These are phyloP conservation scores for Tulasnella sp. DNA, from an alignment of 768 basidiomycete species.

Conservation along the genomic window DNA sequence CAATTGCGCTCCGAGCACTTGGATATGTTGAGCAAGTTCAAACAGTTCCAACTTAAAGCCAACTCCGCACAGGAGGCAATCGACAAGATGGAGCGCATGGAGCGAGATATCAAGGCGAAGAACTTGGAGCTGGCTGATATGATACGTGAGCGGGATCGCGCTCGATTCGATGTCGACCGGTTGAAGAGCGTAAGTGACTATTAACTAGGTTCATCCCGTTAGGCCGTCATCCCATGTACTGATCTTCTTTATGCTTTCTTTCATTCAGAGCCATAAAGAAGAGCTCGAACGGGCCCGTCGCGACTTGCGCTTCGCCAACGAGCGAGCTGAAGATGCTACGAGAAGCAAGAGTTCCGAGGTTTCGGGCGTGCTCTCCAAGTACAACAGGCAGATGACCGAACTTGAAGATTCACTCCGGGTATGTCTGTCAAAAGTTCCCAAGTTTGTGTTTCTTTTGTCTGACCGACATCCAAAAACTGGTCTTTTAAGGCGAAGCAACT, in stretches of 20 bases:
- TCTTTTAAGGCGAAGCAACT: constrained; percentile 73
- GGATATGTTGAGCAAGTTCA: constrained; percentile 94
- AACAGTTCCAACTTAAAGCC: constrained; percentile 93
- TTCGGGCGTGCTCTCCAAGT: constrained; percentile 75
- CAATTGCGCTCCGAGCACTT: constrained; percentile 95
- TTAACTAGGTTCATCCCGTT: not conserved
- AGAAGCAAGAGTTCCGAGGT: constrained; percentile 90
- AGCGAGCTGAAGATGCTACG: constrained; percentile 90
- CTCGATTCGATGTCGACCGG: constrained; percentile 89
- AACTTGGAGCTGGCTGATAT: constrained; percentile 97
- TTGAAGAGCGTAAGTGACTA: constrained; percentile 53
- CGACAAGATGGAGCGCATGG: constrained; percentile 98
- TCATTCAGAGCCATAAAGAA: constrained; percentile 67
- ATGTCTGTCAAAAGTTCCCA: constrained; percentile 23
- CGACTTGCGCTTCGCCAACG: constrained; percentile 89
- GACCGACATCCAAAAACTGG: not conserved
- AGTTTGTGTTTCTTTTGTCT: not conserved
- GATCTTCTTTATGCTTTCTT: not conserved
- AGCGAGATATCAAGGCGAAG: constrained; percentile 95
- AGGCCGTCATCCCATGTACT: not conserved
- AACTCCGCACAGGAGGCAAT: constrained; percentile 97
- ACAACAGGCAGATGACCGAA: constrained; percentile 91
- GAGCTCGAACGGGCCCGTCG: constrained; percentile 86
- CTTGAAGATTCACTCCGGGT: constrained; percentile 93
- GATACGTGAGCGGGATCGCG: constrained; percentile 93